A percentile compares a stretch with the other conserved stretches of the same genome.
Evolutionary conservation across 331 rosid species (phyloP).

Genomic region (Malus hybrid): DNA sequence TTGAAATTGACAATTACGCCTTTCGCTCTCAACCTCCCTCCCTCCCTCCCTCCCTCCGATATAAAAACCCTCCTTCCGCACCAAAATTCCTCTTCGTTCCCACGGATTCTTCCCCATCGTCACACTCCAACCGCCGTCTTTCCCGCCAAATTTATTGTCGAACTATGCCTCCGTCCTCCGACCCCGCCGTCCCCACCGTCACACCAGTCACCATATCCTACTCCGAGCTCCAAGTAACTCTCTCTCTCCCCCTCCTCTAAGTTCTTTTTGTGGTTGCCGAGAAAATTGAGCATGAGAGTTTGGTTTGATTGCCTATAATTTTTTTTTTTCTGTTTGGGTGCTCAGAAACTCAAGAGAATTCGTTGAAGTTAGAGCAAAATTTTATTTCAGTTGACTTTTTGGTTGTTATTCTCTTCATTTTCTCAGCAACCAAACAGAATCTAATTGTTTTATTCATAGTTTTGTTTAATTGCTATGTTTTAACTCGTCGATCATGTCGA

Average conservation of each 20-base stretch:
- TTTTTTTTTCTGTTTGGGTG: not conserved
- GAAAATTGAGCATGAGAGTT: not conserved
- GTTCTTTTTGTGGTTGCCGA: not conserved
- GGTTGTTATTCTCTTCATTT: not conserved
- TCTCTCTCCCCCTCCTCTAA: not conserved
- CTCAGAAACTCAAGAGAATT: not conserved
- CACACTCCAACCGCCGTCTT: conserved; percentile 24
- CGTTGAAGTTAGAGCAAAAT: not conserved
- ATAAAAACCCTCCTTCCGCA: not conserved
- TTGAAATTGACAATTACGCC: not conserved
- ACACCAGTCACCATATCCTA: conserved; percentile 45
- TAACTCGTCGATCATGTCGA: not conserved
- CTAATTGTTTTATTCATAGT: not conserved
- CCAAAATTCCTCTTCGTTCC: not conserved
- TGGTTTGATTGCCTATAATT: not conserved
- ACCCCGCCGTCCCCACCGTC: conserved; percentile 36
- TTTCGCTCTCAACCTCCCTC: not conserved
- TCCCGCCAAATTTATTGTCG: conserved; percentile 23
- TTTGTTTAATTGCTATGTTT: not conserved
- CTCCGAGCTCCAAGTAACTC: conserved; percentile 43
- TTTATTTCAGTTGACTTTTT: not conserved
- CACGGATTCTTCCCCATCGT: conserved; percentile 16
- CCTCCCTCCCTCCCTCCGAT: not conserved
- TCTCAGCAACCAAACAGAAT: not conserved
- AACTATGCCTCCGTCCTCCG: conserved; percentile 34